Base-by-base conservation (phyloP, 1,139 yeast species). In the Taphrina betulina region DNA sequence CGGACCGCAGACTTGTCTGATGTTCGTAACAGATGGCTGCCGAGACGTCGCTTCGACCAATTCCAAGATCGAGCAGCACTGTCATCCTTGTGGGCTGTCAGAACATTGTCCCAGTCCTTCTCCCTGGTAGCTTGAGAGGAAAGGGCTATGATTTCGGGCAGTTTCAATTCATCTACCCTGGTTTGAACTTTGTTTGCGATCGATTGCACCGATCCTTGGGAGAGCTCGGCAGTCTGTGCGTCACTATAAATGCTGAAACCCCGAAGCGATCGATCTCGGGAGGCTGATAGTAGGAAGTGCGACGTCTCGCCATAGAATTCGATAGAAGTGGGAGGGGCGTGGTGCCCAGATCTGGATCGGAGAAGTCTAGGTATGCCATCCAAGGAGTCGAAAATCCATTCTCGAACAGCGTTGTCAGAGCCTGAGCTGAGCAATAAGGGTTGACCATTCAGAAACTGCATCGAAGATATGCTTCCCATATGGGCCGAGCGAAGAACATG, bases 281-380 rank as follows among this genome's bases (percentile, higher is more conserved):
- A 87, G 3, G 95, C 95, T 61, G 96, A 86, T 58, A 87, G 77
- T 29, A 94, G 68, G 69, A 82, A 87, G 70, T 94, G 98, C 0
- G 95, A 82, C 61, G 80, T 83, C 17, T 81, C 79, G 63, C 86
- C 85, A 2, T 95, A 88, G 69, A 92, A 94, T 34, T 76, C 75
- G 48, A 94, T 82, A 10, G 81, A 71, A 0, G 85, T 76, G 2
- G 98, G 95, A 4, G 98, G 96, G 20, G 88, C 85, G 2, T 96
- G 82, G 69, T 94, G 98, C 12, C 99, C 99, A 64, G 97, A 97
- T 68, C 98, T 80, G 0, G 95, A 85, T 69, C 98, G 81, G 64
- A 94, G 76, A 61, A 84, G 82, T 67, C 98, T 82, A 37, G 98
- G 98, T 0, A 83, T 73, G 14, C 84, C 75, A 57, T 89, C 74